Evolutionary conservation across 805 yeast genomes (phyloP), one percentile per base, ranked within the genome.

Genomic region (Wickerhamomyces ciferrii): DNA sequence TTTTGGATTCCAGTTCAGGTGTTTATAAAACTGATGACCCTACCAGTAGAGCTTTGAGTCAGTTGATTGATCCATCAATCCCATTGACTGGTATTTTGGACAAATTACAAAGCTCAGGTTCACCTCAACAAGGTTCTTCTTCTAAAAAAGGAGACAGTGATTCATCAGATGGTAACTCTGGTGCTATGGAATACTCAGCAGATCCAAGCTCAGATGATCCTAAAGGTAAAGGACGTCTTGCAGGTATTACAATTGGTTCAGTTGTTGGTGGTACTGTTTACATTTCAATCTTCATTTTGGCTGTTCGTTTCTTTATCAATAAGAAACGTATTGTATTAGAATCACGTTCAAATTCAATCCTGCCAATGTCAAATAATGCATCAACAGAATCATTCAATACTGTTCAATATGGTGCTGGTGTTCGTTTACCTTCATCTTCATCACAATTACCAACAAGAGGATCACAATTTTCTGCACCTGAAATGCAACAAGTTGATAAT

Each of bases 171-270:
- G 45, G 35, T 39, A 45, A 54, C 29, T 48, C 55, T 29, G 68
- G 69, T 39, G 55, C 67, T 6, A 62, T 60, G 59, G 65, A 66
- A 21, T 55, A 58, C 41, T 53, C 66, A 10, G 41, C 49, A 5
- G 40, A 51, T 31, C 50, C 42, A 20, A 42, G 53, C 8, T 57
- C 58, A 18, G 41, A 48, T 18, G 32, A 48, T 5, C 43, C 63
- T 6, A 53, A 64, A 5, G 58, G 62, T 35, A 68, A 67, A 49
- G 67, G 69, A 41, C 74, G 74, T 50, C 74, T 87, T 21, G 83
- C 86, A 23, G 96, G 96, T 34, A 78, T 90, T 44, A 83, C 92
- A 14, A 74, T 88, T 37, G 97, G 97, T 41, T 81, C 95, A 7
- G 81, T 87, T 27, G 80, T 78, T 14, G 97, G 97, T 45, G 83